Percentiles rank a stretch among this genome's conserved stretches.
Evolutionary conservation across 495 filamentous ascomycete species (phyloP).

Genomic region (Xanthoparmelia taractica): DNA sequence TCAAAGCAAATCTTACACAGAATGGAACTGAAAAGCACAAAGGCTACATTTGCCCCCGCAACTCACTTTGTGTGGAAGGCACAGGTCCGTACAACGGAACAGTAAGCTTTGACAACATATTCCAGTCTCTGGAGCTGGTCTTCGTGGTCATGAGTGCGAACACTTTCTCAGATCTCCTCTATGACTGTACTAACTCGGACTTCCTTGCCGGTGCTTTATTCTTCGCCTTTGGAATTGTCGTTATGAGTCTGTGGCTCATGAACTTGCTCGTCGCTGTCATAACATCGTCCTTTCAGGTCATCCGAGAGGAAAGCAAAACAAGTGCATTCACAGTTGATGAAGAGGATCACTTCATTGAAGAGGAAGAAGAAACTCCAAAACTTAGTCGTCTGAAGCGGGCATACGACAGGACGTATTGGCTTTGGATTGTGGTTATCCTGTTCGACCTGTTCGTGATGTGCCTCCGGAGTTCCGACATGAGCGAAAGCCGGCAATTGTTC

Average conservation of each 20-base stretch:
- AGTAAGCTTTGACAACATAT: constrained; percentile 89
- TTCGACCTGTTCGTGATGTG: constrained; percentile 69
- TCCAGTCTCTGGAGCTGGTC: constrained; percentile 86
- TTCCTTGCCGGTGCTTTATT: constrained; percentile 79
- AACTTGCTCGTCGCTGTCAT: constrained; percentile 97
- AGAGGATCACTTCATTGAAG: constrained; percentile 32
- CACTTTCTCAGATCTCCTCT: constrained; percentile 90
- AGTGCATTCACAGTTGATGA: constrained; percentile 85
- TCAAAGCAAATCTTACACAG: constrained; percentile 40
- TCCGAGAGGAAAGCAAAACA: constrained; percentile 87
- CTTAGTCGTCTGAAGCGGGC: constrained; percentile 54
- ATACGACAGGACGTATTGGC: constrained; percentile 62
- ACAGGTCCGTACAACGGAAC: constrained; percentile 77
- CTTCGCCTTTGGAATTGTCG: constrained; percentile 78
- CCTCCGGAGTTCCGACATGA: constrained; percentile 69
- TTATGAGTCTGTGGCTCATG: constrained; percentile 93
- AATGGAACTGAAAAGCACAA: constrained; percentile 51
- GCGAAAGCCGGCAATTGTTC: constrained; percentile 41
- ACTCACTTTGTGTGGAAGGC: constrained; percentile 75
- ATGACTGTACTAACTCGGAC: constrained; percentile 84
- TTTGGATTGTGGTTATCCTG: constrained; percentile 77
- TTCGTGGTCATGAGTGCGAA: constrained; percentile 99
- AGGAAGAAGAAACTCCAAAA: constrained; percentile 40
- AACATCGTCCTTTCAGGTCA: constrained; percentile 96
- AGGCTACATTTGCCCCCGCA: constrained; percentile 81